These are phyloP conservation scores for Micractinium conductrix DNA, from an alignment of 139 green algal genomes.

Conservation along the genomic window DNA sequence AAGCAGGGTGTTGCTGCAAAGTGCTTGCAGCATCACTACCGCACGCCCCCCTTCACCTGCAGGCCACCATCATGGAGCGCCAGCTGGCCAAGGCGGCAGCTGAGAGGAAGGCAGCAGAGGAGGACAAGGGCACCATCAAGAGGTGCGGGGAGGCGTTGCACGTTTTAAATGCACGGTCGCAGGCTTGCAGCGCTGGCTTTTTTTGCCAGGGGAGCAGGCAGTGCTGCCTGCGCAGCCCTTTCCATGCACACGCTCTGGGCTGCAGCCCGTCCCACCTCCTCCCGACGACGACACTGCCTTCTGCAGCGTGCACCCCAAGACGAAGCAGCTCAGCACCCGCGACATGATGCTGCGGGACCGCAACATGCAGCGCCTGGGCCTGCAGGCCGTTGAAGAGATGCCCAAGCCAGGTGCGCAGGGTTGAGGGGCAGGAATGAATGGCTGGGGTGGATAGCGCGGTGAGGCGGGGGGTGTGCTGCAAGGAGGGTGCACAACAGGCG, in stretches of 20 bases:
- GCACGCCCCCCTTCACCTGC: conserved; percentile 50
- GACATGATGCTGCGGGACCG: conserved; percentile 69
- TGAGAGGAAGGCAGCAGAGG: conserved; percentile 3
- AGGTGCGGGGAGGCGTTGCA: too few species aligned
- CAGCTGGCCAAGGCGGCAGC: conserved; percentile 43
- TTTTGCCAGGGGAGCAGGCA: background rate
- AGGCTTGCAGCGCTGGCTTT: background rate
- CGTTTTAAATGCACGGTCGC: too few species aligned
- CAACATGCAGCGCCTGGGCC: conserved; percentile 66
- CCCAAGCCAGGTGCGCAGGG: conserved; percentile 22
- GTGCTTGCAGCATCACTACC: too few species aligned
- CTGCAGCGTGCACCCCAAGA: conserved; percentile 11
- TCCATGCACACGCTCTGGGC: background rate
- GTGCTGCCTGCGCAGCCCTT: background rate
- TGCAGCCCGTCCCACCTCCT: too few species aligned
- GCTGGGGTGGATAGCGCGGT: too few species aligned
- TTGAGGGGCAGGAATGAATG: too few species aligned
- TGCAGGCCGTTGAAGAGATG: conserved; percentile 66
- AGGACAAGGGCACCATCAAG: background rate
- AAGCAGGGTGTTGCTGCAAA: too few species aligned
- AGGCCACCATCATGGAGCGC: conserved; percentile 76
- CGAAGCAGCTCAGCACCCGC: conserved; percentile 54
- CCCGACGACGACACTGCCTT: too few species aligned
- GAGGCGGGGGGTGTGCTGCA: too few species aligned
- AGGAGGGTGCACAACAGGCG: too few species aligned